Conservation (phyloP, 768 basidiomycete genomes). For the Grammothele lineata region DNA sequence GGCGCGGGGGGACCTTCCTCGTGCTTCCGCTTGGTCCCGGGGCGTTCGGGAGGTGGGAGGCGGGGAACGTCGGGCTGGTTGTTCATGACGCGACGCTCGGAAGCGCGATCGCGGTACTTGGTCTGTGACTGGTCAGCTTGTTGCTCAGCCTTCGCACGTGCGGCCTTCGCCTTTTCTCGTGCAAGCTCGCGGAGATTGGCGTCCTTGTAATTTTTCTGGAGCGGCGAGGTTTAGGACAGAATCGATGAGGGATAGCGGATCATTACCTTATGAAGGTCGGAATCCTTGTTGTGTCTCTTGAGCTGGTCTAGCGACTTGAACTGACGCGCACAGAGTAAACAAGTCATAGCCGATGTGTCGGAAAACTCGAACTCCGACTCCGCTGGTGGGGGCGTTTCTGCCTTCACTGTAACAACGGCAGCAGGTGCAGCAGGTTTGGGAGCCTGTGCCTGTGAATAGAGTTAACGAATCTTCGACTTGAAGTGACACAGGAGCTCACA, state of each 20-base stretch:
- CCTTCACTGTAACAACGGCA: slow-evolving; percentile 15
- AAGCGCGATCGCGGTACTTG: slow-evolving; percentile 94
- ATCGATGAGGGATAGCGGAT: not conserved
- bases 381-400: slow-evolving; percentile 35
- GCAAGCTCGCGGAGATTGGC: slow-evolving; percentile 67
- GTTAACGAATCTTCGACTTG: slow-evolving; percentile 2
- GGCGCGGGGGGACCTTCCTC: slow-evolving; percentile 63
- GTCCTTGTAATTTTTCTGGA: slow-evolving; percentile 85
- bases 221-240: not conserved
- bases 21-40: slow-evolving; percentile 39
- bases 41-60: slow-evolving; percentile 27
- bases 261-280: slow-evolving; percentile 89
- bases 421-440: slow-evolving; percentile 17
- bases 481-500: slow-evolving; percentile 1
- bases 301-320: slow-evolving; percentile 88
- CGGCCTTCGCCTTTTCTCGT: slow-evolving; percentile 54
- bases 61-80: slow-evolving; percentile 87
- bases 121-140: slow-evolving; percentile 44
- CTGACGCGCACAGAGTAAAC: slow-evolving; percentile 88
- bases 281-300: slow-evolving; percentile 87
- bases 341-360: slow-evolving; percentile 69
- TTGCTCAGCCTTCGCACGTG: slow-evolving; percentile 32
- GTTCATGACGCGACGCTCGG: slow-evolving; percentile 84
- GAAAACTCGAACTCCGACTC: slow-evolving; percentile 80
- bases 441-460: not conserved